phyloP scores from a whole-genome alignment of 441 rosid species.

The Euphorbia corollata region DNA sequence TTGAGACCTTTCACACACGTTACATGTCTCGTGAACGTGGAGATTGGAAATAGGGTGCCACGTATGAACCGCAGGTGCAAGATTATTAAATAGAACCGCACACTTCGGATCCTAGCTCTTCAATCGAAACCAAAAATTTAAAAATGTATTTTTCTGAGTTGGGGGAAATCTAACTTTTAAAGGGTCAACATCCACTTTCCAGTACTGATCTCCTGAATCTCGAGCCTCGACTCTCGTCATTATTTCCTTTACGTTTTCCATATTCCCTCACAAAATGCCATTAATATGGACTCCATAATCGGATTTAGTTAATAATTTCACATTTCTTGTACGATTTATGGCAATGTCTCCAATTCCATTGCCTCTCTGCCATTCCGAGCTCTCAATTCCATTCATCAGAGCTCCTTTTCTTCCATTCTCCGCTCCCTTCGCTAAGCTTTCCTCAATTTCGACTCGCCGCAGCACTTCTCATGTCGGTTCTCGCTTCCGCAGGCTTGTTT shows the following conservation, averaged over 20 bases:
- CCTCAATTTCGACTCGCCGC: neutral
- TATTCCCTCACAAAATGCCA: neutral
- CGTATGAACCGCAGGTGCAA: neutral
- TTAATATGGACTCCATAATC: neutral
- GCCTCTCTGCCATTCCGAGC: slow-evolving; percentile 13
- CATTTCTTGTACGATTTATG: neutral
- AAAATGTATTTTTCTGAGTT: neutral
- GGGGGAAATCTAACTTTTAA: neutral
- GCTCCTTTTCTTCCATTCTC: neutral
- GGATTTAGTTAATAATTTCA: no score
- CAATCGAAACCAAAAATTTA: neutral
- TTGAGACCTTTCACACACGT: neutral
- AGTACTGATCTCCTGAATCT: neutral
- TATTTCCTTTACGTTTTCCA: no score
- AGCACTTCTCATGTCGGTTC: slow-evolving; percentile 3
- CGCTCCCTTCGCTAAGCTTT: neutral
- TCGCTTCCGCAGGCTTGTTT: slow-evolving; percentile 12
- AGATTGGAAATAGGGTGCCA: neutral
- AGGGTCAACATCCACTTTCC: slow-evolving; percentile 5
- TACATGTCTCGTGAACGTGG: neutral
- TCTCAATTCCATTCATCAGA: neutral
- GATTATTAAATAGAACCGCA: neutral
- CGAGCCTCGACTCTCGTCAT: neutral
- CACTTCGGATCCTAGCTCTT: neutral
- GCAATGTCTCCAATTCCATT: slow-evolving; percentile 19